These are phyloP conservation scores for Calycina herbarum DNA, from an alignment of 2,329 filamentous ascomycete species.

Conservation along the genomic window DNA sequence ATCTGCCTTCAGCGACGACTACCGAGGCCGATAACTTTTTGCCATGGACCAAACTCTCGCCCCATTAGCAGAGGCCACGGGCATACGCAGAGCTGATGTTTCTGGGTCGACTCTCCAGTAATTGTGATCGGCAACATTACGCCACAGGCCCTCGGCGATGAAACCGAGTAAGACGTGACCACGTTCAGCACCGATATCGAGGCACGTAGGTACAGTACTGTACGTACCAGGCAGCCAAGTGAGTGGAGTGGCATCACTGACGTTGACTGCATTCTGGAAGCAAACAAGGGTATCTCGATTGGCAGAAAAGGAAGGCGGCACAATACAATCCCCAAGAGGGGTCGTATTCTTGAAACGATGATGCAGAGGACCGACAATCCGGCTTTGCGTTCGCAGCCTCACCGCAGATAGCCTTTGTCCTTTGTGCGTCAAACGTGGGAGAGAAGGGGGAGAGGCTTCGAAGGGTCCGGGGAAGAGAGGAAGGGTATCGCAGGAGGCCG, in stretches of 20 bases:
- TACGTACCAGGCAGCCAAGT: background rate
- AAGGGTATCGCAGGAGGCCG: background rate
- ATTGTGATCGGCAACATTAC: conserved; percentile 5
- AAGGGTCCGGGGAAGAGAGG: background rate
- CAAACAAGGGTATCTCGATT: background rate
- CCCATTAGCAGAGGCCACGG: background rate
- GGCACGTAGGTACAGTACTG: background rate
- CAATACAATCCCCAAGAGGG: background rate
- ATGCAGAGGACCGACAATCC: background rate
- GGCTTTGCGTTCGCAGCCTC: background rate
- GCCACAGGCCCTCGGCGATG: conserved; percentile 1
- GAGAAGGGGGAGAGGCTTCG: background rate
- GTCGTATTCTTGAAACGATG: background rate
- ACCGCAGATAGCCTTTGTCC: background rate
- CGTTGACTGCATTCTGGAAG: background rate
- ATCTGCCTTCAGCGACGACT: background rate
- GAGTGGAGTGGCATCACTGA: background rate
- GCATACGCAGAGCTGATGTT: background rate
- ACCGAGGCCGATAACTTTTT: background rate
- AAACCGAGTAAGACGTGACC: conserved; percentile 1
- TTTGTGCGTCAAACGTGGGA: background rate
- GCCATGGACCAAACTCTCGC: background rate
- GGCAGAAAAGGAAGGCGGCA: background rate
- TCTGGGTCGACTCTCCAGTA: background rate
- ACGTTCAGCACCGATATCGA: background rate